Percentiles rank a stretch among this genome's conserved stretches.
phyloP scores from a whole-genome alignment of 2,329 filamentous ascomycete genomes.

The Rutstroemia sp. region DNA sequence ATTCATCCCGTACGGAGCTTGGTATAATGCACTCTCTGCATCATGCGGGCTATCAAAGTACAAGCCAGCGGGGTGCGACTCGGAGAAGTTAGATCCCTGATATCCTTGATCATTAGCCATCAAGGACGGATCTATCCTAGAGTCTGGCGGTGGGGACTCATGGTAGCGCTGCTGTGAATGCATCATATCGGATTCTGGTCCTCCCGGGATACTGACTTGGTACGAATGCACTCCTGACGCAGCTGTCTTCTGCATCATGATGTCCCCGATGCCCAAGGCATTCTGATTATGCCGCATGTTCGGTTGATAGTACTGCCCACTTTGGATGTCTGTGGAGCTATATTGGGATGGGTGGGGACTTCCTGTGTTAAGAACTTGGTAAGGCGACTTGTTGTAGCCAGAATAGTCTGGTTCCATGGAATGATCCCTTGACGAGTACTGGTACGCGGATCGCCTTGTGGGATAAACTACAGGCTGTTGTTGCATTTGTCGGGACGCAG shows the following conservation, averaged over 20 bases:
- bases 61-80: slow-evolving; percentile 13
- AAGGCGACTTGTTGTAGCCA: slow-evolving; percentile 38
- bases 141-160: slow-evolving; percentile 11
- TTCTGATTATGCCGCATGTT: slow-evolving; percentile 21
- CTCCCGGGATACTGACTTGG: slow-evolving; percentile 33
- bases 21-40: slow-evolving; percentile 19
- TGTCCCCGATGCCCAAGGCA: slow-evolving; percentile 31
- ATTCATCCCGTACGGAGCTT: slow-evolving; percentile 9
- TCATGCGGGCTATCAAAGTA: slow-evolving; percentile 21
- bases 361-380: slow-evolving; percentile 44
- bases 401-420: slow-evolving; percentile 22
- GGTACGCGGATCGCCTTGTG: slow-evolving; percentile 25
- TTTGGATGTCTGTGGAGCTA: slow-evolving; percentile 33
- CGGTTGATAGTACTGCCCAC: slow-evolving; percentile 43
- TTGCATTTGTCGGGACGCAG: slow-evolving; percentile 11
- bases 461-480: slow-evolving; percentile 22
- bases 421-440: slow-evolving; percentile 24
- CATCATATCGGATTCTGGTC: slow-evolving; percentile 27
- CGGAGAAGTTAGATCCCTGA: slow-evolving; percentile 14
- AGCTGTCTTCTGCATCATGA: slow-evolving; percentile 36
- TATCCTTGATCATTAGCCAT: slow-evolving; percentile 16
- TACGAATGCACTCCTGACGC: slow-evolving; percentile 24
- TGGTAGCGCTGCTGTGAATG: slow-evolving; percentile 9
- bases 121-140: slow-evolving; percentile 26
- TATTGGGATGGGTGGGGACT: slow-evolving; percentile 39